Evolutionary conservation across 2,329 filamentous ascomycete species (phyloP), one percentile per base, ranked within the genome.

Genomic region (Biscogniauxia marginata): DNA sequence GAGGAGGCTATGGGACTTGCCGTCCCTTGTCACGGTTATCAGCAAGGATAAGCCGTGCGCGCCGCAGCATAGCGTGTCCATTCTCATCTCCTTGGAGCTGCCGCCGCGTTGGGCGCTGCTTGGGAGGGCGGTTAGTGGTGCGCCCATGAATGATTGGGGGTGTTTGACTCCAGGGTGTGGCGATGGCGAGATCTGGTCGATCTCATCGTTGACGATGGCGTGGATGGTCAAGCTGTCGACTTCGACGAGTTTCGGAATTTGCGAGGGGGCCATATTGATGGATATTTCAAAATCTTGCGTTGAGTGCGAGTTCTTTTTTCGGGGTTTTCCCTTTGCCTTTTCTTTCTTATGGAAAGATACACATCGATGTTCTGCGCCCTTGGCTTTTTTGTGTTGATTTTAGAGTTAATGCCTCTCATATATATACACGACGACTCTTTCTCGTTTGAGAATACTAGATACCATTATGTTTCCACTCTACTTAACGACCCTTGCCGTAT

Each of bases 131-230:
- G 63, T 65, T 22, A 76, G 58, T 0, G 74, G 76, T 3, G 79
- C 67, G 13, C 75, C 73, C 23, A 72, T 71, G 61, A 83, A 68
- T 20, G 73, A 71, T 11, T 79, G 77, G 0, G 69, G 61, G 22
- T 79, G 68, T 21, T 75, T 67, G 46, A 81, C 71, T 1, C 73
- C 75, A 7, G 75, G 70, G 19, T 76, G 74, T 0, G 76, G 70
- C 18, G 75, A 71, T 1, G 76, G 74, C 1, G 80, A 82, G 55
- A 83, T 75, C 3, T 78, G 75, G 60, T 84, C 80, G 45, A 83
- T 70, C 57, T 84, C 81, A 70, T 84, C 80, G 66, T 82, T 78
- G 55, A 84, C 75, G 55, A 84, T 76, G 25, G 82, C 74, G 4
- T 73, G 67, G 21, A 80, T 75, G 30, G 81, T 77, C 23, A 83